These are phyloP conservation scores for Oryza rufipogon DNA, from an alignment of 176 grass and related monocot genomes.

Conservation along the genomic window DNA sequence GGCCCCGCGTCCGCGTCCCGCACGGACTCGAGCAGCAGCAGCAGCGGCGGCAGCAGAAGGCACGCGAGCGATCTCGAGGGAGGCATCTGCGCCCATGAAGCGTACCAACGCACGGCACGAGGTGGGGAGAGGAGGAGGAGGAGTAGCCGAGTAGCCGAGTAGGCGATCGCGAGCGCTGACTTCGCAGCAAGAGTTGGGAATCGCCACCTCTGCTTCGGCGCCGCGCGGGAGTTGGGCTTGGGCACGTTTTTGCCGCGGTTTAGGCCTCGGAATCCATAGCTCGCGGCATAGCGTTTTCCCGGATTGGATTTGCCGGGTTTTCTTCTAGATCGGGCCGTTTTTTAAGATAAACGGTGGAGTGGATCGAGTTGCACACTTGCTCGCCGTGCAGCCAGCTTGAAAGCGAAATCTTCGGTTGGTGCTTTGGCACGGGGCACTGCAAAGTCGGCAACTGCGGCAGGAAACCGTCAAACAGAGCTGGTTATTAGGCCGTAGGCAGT, in stretches of 20 bases:
- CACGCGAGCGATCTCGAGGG: conserved; percentile 17
- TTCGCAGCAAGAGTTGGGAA: background rate
- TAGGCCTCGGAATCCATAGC: background rate
- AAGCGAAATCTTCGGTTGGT: background rate
- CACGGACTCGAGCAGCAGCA: conserved; percentile 25
- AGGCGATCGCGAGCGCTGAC: conserved; percentile 27
- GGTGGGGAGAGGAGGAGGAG: background rate
- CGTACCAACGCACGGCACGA: conserved; percentile 21
- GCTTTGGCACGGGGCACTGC: background rate
- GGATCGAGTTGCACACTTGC: background rate
- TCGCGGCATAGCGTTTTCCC: background rate
- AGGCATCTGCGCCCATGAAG: conserved; percentile 67
- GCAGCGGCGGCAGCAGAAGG: background rate
- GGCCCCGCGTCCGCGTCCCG: conserved; percentile 31
- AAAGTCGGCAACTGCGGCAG: background rate
- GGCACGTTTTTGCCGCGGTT: conserved; percentile 26
- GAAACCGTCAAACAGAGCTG: conserved; percentile 27
- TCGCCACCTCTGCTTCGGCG: background rate
- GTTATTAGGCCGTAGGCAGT: background rate
- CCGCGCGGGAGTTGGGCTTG: conserved; percentile 21
- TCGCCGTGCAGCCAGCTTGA: background rate
- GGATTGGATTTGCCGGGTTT: background rate
- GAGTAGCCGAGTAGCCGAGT: background rate
- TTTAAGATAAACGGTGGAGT: background rate
- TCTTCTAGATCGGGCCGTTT: background rate